phyloP scores from a whole-genome alignment of 805 yeast species.

The Candida parachauliodes region DNA sequence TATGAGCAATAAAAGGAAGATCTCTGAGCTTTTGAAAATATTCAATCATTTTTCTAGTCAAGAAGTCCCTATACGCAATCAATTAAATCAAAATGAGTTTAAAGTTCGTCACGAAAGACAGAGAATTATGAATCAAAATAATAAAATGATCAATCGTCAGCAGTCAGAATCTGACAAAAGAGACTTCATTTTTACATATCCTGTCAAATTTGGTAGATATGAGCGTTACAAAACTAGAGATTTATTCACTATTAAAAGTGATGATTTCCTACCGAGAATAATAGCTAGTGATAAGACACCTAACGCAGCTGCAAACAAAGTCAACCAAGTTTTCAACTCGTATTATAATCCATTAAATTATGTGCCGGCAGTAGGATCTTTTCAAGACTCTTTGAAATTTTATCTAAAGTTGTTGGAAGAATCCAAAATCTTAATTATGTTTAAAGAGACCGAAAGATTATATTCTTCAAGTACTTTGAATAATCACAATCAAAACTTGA shows the following conservation, averaged over 20 bases:
- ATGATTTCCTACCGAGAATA: not conserved
- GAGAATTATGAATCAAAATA: not conserved
- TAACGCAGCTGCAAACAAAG: slow-evolving; percentile 2
- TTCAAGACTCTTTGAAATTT: not conserved
- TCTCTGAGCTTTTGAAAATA: not conserved
- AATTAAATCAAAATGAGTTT: no score
- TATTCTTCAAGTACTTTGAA: slow-evolving; percentile 16
- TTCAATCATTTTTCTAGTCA: not conserved
- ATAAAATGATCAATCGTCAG: not conserved
- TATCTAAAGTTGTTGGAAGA: slow-evolving; percentile 11
- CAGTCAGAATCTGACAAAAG: not conserved
- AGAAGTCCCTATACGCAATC: not conserved
- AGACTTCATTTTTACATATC: not conserved
- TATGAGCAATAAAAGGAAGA: not conserved
- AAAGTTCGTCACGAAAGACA: not conserved
- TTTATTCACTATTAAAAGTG: not conserved
- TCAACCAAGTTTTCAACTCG: slow-evolving; percentile 17
- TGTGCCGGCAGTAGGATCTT: not conserved
- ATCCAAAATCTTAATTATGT: slow-evolving; percentile 29
- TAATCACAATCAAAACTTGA: slow-evolving; percentile 15
- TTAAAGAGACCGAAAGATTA: slow-evolving; percentile 24
- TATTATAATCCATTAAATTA: slow-evolving; percentile 2
- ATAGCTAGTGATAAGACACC: not conserved
- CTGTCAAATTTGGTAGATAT: not conserved
- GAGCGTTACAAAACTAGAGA: slow-evolving; percentile 2